Evolutionary conservation across 2,329 filamentous ascomycete species (phyloP).

Genomic region (Fusarium sp.): DNA sequence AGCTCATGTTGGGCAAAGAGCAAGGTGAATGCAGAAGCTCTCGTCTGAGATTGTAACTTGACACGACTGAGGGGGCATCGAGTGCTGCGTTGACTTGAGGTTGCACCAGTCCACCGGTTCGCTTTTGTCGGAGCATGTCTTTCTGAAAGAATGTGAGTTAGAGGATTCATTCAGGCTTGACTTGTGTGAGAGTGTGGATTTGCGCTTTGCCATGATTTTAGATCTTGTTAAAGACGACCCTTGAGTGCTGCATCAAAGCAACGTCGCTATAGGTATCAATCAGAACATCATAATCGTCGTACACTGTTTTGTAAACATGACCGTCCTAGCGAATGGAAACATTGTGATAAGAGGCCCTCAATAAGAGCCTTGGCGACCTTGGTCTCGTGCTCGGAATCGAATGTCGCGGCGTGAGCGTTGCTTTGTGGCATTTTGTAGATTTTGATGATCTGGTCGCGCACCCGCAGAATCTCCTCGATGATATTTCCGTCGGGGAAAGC

Average conservation of each 20-base stretch:
- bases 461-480: too few species aligned
- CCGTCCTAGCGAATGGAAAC: too few species aligned
- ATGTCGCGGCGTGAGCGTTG: too few species aligned
- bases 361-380: too few species aligned
- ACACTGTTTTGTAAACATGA: background rate
- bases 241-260: accelerated
- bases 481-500: too few species aligned
- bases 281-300: background rate
- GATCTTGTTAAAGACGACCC: background rate
- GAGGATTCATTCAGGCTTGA: background rate
- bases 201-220: background rate
- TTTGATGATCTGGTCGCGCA: too few species aligned
- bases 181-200: background rate
- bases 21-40: background rate
- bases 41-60: too few species aligned
- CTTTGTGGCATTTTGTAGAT: too few species aligned
- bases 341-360: too few species aligned
- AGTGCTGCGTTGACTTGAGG: background rate
- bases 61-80: too few species aligned
- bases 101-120: background rate
- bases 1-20: accelerated
- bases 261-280: background rate
- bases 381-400: too few species aligned
- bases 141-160: background rate
- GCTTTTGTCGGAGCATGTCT: background rate